Conservation (phyloP, 495 filamentous ascomycete genomes). For the Aspergillus biplanus region DNA sequence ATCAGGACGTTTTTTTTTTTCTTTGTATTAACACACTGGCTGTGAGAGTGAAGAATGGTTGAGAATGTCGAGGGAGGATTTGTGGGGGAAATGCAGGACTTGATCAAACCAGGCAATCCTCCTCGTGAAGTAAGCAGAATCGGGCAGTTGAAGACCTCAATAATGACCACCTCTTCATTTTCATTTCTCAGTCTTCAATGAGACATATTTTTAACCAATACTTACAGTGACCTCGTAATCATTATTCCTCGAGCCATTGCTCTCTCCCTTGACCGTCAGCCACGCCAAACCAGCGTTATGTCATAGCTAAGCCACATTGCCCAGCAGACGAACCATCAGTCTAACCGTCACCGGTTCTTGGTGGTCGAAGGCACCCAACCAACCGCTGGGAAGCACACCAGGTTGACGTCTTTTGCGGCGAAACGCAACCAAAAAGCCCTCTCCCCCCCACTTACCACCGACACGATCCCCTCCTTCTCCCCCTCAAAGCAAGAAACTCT, state of each 20-base stretch:
- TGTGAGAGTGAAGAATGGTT: too few species aligned
- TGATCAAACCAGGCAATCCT: too few species aligned
- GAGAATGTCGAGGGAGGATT: too few species aligned
- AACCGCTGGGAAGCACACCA: neutral
- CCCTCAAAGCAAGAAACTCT: neutral
- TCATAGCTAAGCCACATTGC: constrained; percentile 39
- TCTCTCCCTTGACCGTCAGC: neutral
- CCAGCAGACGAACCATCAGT: constrained; percentile 26
- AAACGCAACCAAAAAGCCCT: constrained; percentile 14
- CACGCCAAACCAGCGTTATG: constrained; percentile 32
- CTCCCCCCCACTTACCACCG: constrained; percentile 12
- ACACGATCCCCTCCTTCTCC: constrained; percentile 20
- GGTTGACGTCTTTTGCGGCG: constrained; percentile 2
- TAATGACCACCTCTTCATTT: too few species aligned
- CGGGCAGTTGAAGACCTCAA: too few species aligned
- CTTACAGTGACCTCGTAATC: neutral
- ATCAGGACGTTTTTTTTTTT: too few species aligned
- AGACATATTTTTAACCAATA: neutral
- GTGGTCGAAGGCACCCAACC: constrained; percentile 4
- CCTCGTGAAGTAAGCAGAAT: too few species aligned
- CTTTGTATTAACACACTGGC: too few species aligned
- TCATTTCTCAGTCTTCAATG: too few species aligned
- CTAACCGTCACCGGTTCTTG: constrained; percentile 29
- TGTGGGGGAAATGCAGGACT: too few species aligned
- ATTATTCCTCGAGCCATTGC: too few species aligned